Base-by-base conservation (phyloP, 805 yeast species). In the Candida sakaeoensis region DNA sequence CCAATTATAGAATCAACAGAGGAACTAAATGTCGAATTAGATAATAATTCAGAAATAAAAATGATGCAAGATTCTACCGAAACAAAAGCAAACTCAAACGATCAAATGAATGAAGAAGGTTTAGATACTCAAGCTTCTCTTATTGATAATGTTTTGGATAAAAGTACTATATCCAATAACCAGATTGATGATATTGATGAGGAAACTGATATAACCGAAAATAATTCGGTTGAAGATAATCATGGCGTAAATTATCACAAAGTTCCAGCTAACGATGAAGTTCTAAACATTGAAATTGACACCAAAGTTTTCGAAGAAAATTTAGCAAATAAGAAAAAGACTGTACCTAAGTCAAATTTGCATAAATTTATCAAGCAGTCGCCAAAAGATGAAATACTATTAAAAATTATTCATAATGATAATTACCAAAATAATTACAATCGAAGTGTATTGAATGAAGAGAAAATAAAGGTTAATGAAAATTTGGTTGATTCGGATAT, bases 401-500 rank as follows among this genome's bases (percentile, higher is more conserved):
- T 33, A 4, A 16, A 22, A 6, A 5, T 33, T 8, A 8, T 5
- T 13, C 4, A 5, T 28, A 5, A n/a, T 9, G 23, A 21, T 4
- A 33, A 25, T 5, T 12, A 37, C 4, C 4, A n/a, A 9, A 18
- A 4, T 9, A n/a, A 14, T 8, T 31, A 18, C 7, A 8, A n/a
- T 8, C 3, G 8, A 25, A 24, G 10, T 17, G 4, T 16, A n/a
- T 14, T 4, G 2, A n/a, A 16, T 10, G 27, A 16, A 29, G 15
- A 24, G 12, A 16, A 40, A 19, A 19, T 35, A 8, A 32, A 27
- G 29, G 23, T 29, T 14, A 30, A 37, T 16, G 38, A 45, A 9
- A 23, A 44, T 39, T 25, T 63, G n/a, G 74, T 70, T 39, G 70
- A 76, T 40, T 66, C 79, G 13, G 63, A 57, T 29, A 63, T 86